A percentile compares a stretch with the other conserved stretches of the same genome.
These are phyloP conservation scores for Calendula officinalis DNA, from an alignment of 129 eudicot genomes.

Conservation along the genomic window DNA sequence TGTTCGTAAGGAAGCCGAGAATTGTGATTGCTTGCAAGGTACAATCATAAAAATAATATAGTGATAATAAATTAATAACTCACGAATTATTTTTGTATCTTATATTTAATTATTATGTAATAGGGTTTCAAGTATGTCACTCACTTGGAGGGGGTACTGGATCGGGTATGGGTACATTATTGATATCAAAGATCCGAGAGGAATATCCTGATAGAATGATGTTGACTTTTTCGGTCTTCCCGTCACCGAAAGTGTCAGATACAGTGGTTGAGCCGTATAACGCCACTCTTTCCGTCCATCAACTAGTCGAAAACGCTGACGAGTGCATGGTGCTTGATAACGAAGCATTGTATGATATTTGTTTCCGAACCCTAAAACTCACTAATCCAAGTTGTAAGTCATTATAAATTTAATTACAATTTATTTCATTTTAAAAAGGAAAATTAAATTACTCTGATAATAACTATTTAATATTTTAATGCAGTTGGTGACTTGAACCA, in stretches of 20 bases:
- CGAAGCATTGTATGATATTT: slow-evolving; percentile 79
- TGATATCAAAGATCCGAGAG: slow-evolving; percentile 77
- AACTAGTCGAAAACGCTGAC: slow-evolving; percentile 77
- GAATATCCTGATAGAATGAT: slow-evolving; percentile 89
- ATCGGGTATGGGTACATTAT: slow-evolving; percentile 83
- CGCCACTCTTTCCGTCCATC: slow-evolving; percentile 86
- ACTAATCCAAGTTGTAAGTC: slow-evolving; percentile 83
- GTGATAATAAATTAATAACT: neutral
- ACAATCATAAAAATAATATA: neutral
- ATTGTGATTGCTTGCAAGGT: slow-evolving; percentile 88
- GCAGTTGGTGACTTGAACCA: slow-evolving; percentile 85
- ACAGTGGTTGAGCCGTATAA: slow-evolving; percentile 90
- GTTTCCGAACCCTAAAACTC: slow-evolving; percentile 84
- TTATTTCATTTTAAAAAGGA: neutral
- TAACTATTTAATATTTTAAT: neutral
- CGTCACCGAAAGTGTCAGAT: slow-evolving; percentile 80
- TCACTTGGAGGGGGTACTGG: slow-evolving; percentile 87
- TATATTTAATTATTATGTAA: neutral
- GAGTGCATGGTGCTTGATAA: slow-evolving; percentile 87
- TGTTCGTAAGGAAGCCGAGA: slow-evolving; percentile 84
- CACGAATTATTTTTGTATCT: neutral
- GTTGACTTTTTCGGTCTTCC: slow-evolving; percentile 84
- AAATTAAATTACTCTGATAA: neutral
- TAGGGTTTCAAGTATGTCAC: slow-evolving; percentile 83
- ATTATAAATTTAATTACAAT: too few relatives aligned